Evolutionary conservation across 2,329 filamentous ascomycete species (phyloP).

Genomic region (Emergomyces orientalis): DNA sequence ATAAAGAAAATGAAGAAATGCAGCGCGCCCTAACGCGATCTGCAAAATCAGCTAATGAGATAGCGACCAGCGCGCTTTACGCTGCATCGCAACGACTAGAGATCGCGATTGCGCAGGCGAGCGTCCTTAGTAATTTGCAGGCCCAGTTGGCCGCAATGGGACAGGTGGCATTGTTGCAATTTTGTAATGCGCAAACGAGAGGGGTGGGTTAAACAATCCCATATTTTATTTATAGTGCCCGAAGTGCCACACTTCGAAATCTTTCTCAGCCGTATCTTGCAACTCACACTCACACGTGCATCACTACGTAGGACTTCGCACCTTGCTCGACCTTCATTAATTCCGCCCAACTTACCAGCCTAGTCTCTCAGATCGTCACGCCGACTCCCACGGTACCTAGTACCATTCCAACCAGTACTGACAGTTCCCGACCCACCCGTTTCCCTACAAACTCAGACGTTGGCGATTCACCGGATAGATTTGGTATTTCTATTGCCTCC

Average conservation of each 20-base stretch:
- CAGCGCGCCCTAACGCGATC: background rate
- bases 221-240: background rate
- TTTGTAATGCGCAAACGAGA: background rate
- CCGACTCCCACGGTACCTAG: constrained; percentile 57
- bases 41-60: background rate
- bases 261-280: background rate
- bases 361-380: constrained; percentile 20
- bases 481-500: background rate
- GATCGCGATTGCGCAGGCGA: constrained; percentile 3
- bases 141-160: constrained; percentile 4
- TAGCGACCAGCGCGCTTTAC: background rate
- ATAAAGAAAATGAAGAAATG: background rate
- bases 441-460: background rate
- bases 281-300: background rate
- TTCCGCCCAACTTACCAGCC: background rate
- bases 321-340: background rate
- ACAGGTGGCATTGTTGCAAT: constrained; percentile 4
- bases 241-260: background rate
- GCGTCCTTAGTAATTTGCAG: background rate
- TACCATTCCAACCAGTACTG: constrained; percentile 40
- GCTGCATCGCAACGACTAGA: background rate
- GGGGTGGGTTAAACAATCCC: background rate
- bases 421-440: background rate
- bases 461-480: background rate
- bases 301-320: background rate